Evolutionary conservation across 2,329 filamentous ascomycete species (phyloP).

Genomic region (Nemania sp.): DNA sequence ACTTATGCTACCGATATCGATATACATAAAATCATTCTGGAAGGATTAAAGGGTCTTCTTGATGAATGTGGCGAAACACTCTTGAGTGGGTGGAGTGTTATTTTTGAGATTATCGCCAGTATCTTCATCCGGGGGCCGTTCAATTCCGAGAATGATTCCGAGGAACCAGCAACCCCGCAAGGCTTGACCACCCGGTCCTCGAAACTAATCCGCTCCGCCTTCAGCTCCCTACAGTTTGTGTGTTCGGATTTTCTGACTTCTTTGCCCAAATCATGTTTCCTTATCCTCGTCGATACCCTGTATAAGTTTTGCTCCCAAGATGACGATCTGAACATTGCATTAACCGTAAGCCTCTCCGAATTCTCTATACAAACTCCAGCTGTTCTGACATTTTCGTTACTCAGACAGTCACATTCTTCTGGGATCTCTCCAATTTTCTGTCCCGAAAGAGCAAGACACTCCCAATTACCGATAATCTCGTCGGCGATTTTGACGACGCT

Average conservation of each 20-base stretch:
- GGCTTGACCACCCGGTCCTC: conserved; percentile 63
- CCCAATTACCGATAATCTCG: conserved; percentile 60
- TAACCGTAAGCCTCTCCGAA: conserved; percentile 67
- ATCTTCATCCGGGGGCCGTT: conserved; percentile 65
- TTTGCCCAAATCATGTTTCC: conserved; percentile 71
- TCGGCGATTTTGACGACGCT: conserved; percentile 60
- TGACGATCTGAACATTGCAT: conserved; percentile 91
- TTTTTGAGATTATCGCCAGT: conserved; percentile 83
- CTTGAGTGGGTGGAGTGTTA: conserved; percentile 80
- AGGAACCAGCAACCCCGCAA: conserved; percentile 39
- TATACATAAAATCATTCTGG: conserved; percentile 78
- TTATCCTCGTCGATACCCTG: conserved; percentile 81
- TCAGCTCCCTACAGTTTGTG: conserved; percentile 86
- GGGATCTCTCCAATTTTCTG: conserved; percentile 91
- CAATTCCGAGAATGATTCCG: conserved; percentile 38
- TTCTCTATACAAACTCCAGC: neutral
- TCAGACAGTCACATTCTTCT: conserved; percentile 90
- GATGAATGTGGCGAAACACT: conserved; percentile 88
- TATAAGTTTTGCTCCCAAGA: conserved; percentile 87
- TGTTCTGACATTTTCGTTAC: conserved; percentile 24
- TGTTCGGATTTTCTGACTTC: conserved; percentile 91
- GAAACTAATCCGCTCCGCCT: conserved; percentile 81
- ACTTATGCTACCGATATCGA: conserved; percentile 71
- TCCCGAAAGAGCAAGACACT: conserved; percentile 63
- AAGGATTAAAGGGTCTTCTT: conserved; percentile 79